These are phyloP conservation scores for Aspergillus hiratsukae DNA, from an alignment of 2,329 filamentous ascomycete species.

Conservation along the genomic window DNA sequence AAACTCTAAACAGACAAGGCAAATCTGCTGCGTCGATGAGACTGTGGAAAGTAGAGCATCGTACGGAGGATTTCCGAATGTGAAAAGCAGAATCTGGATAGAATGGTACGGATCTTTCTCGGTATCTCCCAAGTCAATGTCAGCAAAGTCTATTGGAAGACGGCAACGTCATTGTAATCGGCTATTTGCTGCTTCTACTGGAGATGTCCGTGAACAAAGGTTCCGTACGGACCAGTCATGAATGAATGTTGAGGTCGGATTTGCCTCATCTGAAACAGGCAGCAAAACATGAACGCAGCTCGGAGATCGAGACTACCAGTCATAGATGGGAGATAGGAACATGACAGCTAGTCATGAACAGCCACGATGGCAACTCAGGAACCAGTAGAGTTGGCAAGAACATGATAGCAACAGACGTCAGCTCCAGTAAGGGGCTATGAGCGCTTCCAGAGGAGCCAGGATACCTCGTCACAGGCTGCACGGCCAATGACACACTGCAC, in stretches of 20 bases:
- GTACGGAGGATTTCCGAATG: not conserved
- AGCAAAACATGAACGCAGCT: not conserved
- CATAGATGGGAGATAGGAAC: not conserved
- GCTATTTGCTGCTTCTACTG: not conserved
- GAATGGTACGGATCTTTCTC: not conserved
- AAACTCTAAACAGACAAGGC: not conserved
- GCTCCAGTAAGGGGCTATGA: not conserved
- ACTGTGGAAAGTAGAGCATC: not conserved
- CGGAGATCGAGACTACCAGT: not conserved
- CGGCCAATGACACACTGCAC: not conserved
- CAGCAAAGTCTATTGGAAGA: not conserved
- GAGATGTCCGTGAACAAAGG: not conserved
- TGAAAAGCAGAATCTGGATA: not conserved
- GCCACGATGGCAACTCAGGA: not conserved
- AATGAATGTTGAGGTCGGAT: not conserved
- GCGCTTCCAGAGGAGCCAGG: not conserved
- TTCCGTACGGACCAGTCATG: not conserved
- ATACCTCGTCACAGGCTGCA: not conserved
- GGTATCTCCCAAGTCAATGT: no score
- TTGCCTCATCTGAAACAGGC: not conserved
- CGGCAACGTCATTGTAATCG: not conserved
- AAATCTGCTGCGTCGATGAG: not conserved
- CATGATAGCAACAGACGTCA: not conserved
- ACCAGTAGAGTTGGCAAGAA: not conserved
- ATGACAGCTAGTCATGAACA: not conserved